Percentiles rank a stretch among this genome's conserved stretches.
phyloP scores from a whole-genome alignment of 208 protist species.

The Acanthamoeba sp. region DNA sequence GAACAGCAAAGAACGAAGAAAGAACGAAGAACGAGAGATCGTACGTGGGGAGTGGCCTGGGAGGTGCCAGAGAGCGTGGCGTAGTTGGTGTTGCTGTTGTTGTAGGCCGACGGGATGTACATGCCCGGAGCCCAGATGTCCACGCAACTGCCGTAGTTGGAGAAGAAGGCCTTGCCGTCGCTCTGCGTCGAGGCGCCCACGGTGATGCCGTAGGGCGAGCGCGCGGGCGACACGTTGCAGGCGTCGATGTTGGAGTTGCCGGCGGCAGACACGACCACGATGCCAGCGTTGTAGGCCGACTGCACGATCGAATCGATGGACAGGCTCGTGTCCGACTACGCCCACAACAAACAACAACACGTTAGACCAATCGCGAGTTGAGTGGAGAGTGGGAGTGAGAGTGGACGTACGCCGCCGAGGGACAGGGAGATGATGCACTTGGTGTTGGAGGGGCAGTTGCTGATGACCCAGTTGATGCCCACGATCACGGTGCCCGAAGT shows the following conservation, averaged over 20 bases:
- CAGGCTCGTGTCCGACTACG: not conserved
- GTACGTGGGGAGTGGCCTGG: not conserved
- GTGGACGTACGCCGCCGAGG: constrained; percentile 9
- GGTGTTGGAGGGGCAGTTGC: not conserved
- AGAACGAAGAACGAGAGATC: no score
- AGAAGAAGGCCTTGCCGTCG: constrained; percentile 33
- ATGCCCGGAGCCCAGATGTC: constrained; percentile 45
- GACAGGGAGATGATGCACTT: constrained; percentile 13
- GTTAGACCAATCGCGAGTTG: no score
- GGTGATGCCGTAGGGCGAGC: not conserved
- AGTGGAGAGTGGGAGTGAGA: no score
- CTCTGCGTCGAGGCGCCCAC: not conserved
- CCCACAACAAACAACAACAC: not conserved
- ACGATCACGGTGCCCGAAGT: not conserved
- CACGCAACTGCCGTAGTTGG: constrained; percentile 69
- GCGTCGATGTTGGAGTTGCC: constrained; percentile 68
- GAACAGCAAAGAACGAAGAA: no score
- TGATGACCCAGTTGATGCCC: not conserved
- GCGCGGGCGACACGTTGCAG: not conserved
- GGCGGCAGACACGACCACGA: constrained; percentile 10
- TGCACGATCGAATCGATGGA: not conserved
- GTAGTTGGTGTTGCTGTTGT: not conserved
- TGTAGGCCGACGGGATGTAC: not conserved
- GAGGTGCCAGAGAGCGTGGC: not conserved
- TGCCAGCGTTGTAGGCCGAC: not conserved